Conservation (phyloP, 768 basidiomycete species). For the Pisolithus orientalis region DNA sequence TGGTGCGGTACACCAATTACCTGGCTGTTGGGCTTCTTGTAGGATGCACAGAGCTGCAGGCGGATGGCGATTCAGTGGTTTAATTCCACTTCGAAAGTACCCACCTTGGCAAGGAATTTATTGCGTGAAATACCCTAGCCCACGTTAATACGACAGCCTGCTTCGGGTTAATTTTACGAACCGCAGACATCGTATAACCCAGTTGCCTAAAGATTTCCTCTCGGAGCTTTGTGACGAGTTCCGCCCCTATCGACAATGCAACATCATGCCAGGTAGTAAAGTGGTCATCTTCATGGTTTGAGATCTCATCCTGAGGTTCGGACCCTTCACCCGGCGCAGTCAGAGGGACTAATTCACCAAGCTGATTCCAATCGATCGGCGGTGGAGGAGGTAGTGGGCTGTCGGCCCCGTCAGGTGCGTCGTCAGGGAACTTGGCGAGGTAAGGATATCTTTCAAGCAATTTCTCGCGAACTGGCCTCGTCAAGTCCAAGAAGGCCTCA, state of each 20-base stretch:
- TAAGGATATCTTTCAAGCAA: constrained; percentile 73
- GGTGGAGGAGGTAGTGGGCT: constrained; percentile 73
- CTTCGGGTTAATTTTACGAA: constrained; percentile 30
- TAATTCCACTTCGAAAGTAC: neutral
- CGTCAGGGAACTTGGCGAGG: constrained; percentile 61
- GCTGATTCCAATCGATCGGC: constrained; percentile 50
- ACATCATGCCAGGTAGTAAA: constrained; percentile 84
- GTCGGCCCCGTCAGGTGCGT: constrained; percentile 67
- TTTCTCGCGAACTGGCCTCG: constrained; percentile 68
- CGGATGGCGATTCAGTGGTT: constrained; percentile 3
- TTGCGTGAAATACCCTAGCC: constrained; percentile 82
- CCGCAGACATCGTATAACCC: constrained; percentile 93
- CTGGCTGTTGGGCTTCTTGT: constrained; percentile 86
- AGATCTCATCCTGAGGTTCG: constrained; percentile 6
- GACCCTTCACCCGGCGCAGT: constrained; percentile 26
- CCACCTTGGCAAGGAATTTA: constrained; percentile 91
- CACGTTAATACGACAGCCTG: neutral
- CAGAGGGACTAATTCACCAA: constrained; percentile 60
- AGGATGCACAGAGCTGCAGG: constrained; percentile 75
- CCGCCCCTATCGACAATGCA: constrained; percentile 82
- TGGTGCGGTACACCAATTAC: constrained; percentile 31
- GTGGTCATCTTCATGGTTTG: constrained; percentile 24
- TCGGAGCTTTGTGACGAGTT: constrained; percentile 74
- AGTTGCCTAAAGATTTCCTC: constrained; percentile 60
- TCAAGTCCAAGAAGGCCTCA: constrained; percentile 93